Evolutionary conservation across 768 basidiomycete genomes (phyloP).

Genomic region (Russula sp.): DNA sequence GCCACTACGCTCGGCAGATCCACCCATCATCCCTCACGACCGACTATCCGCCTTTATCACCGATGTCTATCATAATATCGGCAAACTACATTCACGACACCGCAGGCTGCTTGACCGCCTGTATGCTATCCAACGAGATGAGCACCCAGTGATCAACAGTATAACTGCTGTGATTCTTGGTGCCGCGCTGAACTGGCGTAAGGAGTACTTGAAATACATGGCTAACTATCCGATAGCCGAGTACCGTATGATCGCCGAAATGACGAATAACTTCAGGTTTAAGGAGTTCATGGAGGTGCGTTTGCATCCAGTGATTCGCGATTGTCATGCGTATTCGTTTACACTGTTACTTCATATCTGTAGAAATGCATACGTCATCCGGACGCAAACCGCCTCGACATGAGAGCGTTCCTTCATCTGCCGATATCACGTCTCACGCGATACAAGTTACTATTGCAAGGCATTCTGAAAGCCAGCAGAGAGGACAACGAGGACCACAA

Average conservation of each 20-base stretch:
- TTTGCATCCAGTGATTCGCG: conserved; percentile 3
- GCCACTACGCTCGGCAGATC: conserved; percentile 65
- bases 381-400: conserved; percentile 74
- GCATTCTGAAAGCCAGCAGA: conserved; percentile 70
- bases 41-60: conserved; percentile 68
- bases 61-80: conserved; percentile 87
- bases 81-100: conserved; percentile 68
- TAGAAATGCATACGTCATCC: conserved; percentile 54
- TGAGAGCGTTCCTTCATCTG: conserved; percentile 89
- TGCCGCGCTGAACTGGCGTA: conserved; percentile 86
- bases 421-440: conserved; percentile 86
- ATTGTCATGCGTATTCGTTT: neutral
- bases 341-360: neutral
- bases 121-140: conserved; percentile 81
- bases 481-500: conserved; percentile 72
- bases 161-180: conserved; percentile 82
- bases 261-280: conserved; percentile 74
- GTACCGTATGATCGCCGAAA: conserved; percentile 81
- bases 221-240: conserved; percentile 89
- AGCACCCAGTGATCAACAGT: conserved; percentile 70
- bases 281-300: conserved; percentile 74
- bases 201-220: conserved; percentile 89
- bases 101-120: conserved; percentile 69
- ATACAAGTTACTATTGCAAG: conserved; percentile 78
- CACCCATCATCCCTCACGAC: conserved; percentile 69